These are phyloP conservation scores for Kwoniella dendrophila DNA, from an alignment of 768 basidiomycete species.

Conservation along the genomic window DNA sequence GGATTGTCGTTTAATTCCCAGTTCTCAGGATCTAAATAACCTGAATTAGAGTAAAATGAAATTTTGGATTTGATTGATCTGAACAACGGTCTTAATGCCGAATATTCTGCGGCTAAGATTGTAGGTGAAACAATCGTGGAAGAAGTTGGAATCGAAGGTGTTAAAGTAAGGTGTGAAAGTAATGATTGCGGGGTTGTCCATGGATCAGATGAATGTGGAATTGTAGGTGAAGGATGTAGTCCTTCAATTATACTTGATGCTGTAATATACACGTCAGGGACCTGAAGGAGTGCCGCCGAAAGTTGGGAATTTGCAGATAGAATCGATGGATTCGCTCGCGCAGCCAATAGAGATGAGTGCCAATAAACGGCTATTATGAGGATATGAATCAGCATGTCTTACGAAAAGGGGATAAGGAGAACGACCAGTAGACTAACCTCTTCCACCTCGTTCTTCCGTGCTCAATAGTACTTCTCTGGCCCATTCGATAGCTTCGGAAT, in stretches of 20 bases:
- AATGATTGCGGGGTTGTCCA: constrained; percentile 9
- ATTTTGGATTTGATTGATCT: constrained; percentile 29
- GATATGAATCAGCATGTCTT: background rate
- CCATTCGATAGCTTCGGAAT: constrained; percentile 32
- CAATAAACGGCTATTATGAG: constrained; percentile 37
- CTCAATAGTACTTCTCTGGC: constrained; percentile 27
- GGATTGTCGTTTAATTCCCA: constrained; percentile 33
- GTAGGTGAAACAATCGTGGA: constrained; percentile 20
- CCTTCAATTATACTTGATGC: constrained; percentile 31
- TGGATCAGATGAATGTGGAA: background rate
- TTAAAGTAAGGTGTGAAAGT: constrained; percentile 24
- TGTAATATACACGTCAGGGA: constrained; percentile 13
- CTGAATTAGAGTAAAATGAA: constrained; percentile 37
- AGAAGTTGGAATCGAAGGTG: constrained; percentile 26
- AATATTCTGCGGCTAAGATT: constrained; percentile 38
- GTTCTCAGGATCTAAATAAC: constrained; percentile 39
- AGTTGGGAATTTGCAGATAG: constrained; percentile 33
- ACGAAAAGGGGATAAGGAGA: background rate
- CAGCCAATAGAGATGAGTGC: constrained; percentile 31
- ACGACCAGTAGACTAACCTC: constrained; percentile 21
- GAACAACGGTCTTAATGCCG: constrained; percentile 42
- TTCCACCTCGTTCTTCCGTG: constrained; percentile 24
- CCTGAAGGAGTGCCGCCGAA: constrained; percentile 17
- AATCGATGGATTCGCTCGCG: constrained; percentile 35
- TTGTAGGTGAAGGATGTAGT: constrained; percentile 15